phyloP scores from a whole-genome alignment of 164 flowering plant genomes.

The Magnolia officinalis region DNA sequence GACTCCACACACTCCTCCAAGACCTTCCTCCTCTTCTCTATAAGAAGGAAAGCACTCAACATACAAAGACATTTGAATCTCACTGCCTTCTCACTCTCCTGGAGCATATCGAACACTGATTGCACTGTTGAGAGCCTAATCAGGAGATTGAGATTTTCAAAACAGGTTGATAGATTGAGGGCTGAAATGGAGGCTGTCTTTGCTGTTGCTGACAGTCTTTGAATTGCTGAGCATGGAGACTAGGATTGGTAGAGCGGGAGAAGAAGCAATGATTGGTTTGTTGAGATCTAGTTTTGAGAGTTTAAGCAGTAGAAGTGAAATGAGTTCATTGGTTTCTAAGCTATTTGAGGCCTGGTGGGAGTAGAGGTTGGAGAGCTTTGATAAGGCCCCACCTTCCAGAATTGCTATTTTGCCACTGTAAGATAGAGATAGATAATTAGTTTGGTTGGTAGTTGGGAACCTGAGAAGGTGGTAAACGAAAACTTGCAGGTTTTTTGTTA shows the following conservation, averaged over 20 bases:
- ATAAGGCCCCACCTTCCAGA: not conserved
- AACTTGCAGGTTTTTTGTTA: not conserved
- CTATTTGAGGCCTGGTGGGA: not conserved
- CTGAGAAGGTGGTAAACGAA: not conserved
- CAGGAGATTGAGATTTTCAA: not conserved
- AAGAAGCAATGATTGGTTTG: not conserved
- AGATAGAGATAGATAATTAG: not conserved
- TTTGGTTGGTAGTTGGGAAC: not conserved
- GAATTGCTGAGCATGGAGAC: not conserved
- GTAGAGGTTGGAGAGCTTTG: not conserved
- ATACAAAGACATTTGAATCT: not conserved
- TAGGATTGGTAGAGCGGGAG: not conserved
- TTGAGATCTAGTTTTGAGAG: conserved; percentile 3
- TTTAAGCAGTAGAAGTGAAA: not conserved
- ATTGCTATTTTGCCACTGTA: not conserved
- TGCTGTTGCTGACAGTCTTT: not conserved
- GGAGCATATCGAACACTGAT: not conserved
- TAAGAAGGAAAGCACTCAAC: not conserved
- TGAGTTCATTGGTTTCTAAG: not conserved
- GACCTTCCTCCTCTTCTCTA: too few species aligned
- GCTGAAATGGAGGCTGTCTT: not conserved
- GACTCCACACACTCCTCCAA: too few species aligned
- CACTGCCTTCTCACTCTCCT: not conserved
- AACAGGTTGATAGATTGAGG: conserved; percentile 1
- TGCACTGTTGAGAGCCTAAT: not conserved